Base-by-base conservation (phyloP, 2,329 filamentous ascomycete genomes). In the Venturia pyrina region DNA sequence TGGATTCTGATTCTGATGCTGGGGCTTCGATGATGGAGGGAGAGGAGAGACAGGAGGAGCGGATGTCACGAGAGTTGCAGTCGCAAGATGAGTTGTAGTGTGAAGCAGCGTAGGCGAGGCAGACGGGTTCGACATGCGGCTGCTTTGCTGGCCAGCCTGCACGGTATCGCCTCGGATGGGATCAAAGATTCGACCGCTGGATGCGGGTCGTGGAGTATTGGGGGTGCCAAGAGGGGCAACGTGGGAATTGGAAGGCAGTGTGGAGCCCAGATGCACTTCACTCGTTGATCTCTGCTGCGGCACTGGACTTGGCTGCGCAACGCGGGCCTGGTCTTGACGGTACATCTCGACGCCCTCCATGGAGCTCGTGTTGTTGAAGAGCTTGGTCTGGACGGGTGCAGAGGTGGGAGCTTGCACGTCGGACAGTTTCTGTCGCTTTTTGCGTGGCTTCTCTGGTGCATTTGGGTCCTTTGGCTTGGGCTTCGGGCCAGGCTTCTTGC, bases 81-180 rank as follows among this genome's bases (percentile, higher is more conserved):
- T 57, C 75, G 73, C 65, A 75, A 74, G 50, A 75, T 69, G 67
- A 73, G 73, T 34, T 69, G 69, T 44, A 97, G 90, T 66, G 97
- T 83, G 76, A 91, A 96, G 89, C 70, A 97, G 96, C 2, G 93
- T 93, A 1, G 93, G 93, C 5, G 93, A 97, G 48, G 89, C 89
- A 10, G 4, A 78, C 78, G 64, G 53, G 11, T 44, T 62, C 1
- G 64, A 62, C 57, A 62, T 28, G 28, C 64, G 53, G 79, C 77
- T n/a, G 78, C 74, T 24, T 80, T 75, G 34, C 78, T 78, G 68
- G 74, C 80, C 72, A 72, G 78, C 71, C 70, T 74, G 68, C 68
- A 77, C 65, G 68, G 69, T 66, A 65, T 89, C 84, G 6, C 85
- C 90, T 60, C 93, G 86, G 69, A 96, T 92, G 0, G 93, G 93